Evolutionary conservation across 345 rosid genomes (phyloP), one percentile per base, ranked within the genome.

Genomic region (Corchorus capsularis): DNA sequence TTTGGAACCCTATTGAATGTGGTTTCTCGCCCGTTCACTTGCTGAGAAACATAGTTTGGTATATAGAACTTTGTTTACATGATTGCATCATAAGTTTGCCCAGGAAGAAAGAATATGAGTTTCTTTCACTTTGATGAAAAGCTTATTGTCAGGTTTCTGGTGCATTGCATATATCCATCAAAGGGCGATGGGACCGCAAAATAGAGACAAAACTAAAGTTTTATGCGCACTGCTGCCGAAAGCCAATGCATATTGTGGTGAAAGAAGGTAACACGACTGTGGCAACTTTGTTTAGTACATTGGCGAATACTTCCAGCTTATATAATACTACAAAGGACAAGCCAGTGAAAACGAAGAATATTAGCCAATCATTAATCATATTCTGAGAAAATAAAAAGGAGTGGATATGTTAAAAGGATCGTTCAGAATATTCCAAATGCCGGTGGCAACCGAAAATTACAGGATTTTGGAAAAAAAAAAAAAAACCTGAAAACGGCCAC

Each of bases 1-100:
- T 46, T 76, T 41, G 73, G 52, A 64, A 45, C 80, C 39, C 49
- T 32, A 77, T 71, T 52, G 60, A 20, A 20, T 77, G 50, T 67
- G 49, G 7, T 34, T 11, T 78, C 66, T 49, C 9, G 35, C 65
- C 11, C 34, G n/a, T n/a, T n/a, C n/a, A n/a, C n/a, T n/a, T n/a
- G n/a, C n/a, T n/a, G n/a, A n/a, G n/a, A n/a, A n/a, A n/a, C n/a
- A n/a, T n/a, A n/a, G n/a, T n/a, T n/a, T n/a, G n/a, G n/a, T n/a
- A n/a, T n/a, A n/a, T n/a, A n/a, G n/a, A n/a, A n/a, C n/a, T n/a
- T n/a, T n/a, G n/a, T n/a, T n/a, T n/a, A n/a, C n/a, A n/a, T n/a
- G n/a, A n/a, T n/a, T n/a, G n/a, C n/a, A n/a, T n/a, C n/a, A n/a
- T n/a, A n/a, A n/a, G n/a, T n/a, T n/a, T n/a, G n/a, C n/a, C n/a